Conservation (phyloP, 139 green algal species). For the Chlorella sp. region DNA sequence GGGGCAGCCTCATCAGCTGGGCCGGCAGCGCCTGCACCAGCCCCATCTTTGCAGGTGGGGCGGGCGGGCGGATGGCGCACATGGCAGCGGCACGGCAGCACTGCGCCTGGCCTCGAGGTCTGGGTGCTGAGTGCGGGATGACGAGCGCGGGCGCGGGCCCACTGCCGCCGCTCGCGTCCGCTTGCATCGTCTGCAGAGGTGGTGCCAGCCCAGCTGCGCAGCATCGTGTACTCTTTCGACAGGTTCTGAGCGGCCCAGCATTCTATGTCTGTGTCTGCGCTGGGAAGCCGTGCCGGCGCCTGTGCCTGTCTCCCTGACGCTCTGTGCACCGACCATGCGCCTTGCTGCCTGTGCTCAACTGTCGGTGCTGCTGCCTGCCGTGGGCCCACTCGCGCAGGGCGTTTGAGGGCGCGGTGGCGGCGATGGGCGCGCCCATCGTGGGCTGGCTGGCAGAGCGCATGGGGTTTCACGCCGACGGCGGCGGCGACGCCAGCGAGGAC, state of each 20-base stretch:
- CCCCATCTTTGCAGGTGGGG: conserved; percentile 73
- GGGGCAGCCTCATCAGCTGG: conserved; percentile 53
- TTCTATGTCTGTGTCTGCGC: too few relatives aligned
- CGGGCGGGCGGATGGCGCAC: conserved; percentile 18
- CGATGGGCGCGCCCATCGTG: conserved; percentile 49
- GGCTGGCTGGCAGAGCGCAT: conserved; percentile 47
- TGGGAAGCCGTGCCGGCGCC: too few relatives aligned
- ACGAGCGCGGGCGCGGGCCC: too few relatives aligned
- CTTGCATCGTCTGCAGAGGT: conserved; percentile 36
- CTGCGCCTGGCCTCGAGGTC: too few relatives aligned
- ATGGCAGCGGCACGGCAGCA: neutral
- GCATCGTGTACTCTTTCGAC: conserved; percentile 75
- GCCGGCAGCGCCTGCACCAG: conserved; percentile 59
- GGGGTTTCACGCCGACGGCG: conserved; percentile 14
- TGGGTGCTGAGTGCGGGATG: too few relatives aligned
- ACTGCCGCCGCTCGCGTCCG: neutral
- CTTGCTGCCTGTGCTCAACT: too few relatives aligned
- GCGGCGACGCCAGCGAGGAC: conserved; percentile 15
- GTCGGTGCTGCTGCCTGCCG: too few relatives aligned
- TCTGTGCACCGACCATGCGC: too few relatives aligned
- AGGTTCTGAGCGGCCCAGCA: too few relatives aligned
- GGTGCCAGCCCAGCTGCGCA: conserved; percentile 55
- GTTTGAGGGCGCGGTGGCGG: conserved; percentile 32
- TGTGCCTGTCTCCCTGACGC: too few relatives aligned
- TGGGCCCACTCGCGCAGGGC: neutral